Evolutionary conservation across 331 rosid genomes (phyloP).

Genomic region (Pyrus hybrid): DNA sequence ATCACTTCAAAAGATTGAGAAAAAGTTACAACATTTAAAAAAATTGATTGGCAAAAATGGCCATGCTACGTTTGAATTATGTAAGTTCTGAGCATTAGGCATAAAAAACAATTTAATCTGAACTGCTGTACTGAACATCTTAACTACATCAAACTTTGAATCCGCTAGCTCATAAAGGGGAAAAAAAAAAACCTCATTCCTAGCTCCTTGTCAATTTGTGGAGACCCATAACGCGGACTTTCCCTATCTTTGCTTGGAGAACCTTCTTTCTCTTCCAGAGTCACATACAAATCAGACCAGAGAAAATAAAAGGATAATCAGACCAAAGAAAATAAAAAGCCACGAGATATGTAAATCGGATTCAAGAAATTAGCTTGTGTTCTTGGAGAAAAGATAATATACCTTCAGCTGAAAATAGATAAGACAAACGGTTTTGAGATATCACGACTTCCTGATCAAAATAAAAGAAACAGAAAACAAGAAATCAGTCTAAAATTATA

Average conservation of each 20-base stretch:
- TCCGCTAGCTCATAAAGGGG: background rate
- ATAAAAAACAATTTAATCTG: background rate
- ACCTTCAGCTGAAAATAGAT: conserved; percentile 65
- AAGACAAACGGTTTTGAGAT: conserved; percentile 41
- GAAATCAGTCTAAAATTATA: background rate
- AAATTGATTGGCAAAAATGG: background rate
- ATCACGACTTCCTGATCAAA: conserved; percentile 40
- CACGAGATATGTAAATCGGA: background rate
- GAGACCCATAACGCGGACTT: conserved; percentile 26
- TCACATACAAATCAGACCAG: background rate
- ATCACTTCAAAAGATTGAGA: background rate
- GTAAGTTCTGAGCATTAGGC: background rate
- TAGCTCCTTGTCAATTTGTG: conserved; percentile 45
- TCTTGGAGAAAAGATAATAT: background rate
- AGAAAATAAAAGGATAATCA: background rate
- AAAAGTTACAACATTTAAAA: background rate
- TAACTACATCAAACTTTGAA: background rate
- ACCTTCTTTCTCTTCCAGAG: conserved; percentile 28
- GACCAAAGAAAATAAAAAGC: background rate
- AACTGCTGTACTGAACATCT: background rate
- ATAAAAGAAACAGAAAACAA: conserved; percentile 5
- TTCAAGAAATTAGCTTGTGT: background rate
- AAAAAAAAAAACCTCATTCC: conserved; percentile 45
- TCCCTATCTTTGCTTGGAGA: conserved; percentile 19
- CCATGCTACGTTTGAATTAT: background rate